Evolutionary conservation across 306 rosid species (phyloP).

Genomic region (Acacia crassicarpa): DNA sequence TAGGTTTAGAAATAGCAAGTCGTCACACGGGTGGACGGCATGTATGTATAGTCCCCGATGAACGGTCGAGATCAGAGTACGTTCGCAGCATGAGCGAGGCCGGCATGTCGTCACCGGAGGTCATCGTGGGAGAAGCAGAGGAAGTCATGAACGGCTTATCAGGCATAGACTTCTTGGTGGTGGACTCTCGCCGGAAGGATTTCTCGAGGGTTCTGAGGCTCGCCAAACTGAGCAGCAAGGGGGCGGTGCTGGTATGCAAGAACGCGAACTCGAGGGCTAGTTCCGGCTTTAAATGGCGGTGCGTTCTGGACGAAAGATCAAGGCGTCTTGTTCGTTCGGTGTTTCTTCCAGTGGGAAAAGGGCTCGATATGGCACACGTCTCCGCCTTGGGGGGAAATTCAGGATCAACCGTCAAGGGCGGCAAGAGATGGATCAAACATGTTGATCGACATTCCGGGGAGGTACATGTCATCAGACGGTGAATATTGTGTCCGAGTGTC

Average conservation of each 20-base stretch:
- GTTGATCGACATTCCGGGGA: slow-evolving; percentile 89
- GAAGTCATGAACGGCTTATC: slow-evolving; percentile 53
- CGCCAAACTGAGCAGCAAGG: slow-evolving; percentile 67
- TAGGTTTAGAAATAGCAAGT: slow-evolving; percentile 70
- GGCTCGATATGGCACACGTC: slow-evolving; percentile 80
- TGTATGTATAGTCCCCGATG: slow-evolving; percentile 84
- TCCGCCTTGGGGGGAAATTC: slow-evolving; percentile 46
- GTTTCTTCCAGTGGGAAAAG: slow-evolving; percentile 89
- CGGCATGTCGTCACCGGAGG: slow-evolving; percentile 44
- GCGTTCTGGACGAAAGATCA: slow-evolving; percentile 49
- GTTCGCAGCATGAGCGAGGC: slow-evolving; percentile 46
- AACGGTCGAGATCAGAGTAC: slow-evolving; percentile 63
- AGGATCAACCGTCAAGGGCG: slow-evolving; percentile 19
- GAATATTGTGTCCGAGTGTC: not conserved
- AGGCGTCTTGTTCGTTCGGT: slow-evolving; percentile 69
- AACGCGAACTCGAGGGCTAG: slow-evolving; percentile 53
- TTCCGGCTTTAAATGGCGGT: slow-evolving; percentile 61
- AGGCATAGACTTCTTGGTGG: slow-evolving; percentile 81
- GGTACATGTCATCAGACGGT: slow-evolving; percentile 67
- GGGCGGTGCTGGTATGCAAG: slow-evolving; percentile 83
- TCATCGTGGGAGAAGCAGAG: slow-evolving; percentile 78
- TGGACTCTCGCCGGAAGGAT: slow-evolving; percentile 61
- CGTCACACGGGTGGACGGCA: slow-evolving; percentile 75
- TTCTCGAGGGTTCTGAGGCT: slow-evolving; percentile 52
- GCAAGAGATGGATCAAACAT: slow-evolving; percentile 71